Percentiles rank a stretch among this genome's conserved stretches.
Evolutionary conservation across 352 stramenopile species (phyloP).

Genomic region (Phytopythium litorale): DNA sequence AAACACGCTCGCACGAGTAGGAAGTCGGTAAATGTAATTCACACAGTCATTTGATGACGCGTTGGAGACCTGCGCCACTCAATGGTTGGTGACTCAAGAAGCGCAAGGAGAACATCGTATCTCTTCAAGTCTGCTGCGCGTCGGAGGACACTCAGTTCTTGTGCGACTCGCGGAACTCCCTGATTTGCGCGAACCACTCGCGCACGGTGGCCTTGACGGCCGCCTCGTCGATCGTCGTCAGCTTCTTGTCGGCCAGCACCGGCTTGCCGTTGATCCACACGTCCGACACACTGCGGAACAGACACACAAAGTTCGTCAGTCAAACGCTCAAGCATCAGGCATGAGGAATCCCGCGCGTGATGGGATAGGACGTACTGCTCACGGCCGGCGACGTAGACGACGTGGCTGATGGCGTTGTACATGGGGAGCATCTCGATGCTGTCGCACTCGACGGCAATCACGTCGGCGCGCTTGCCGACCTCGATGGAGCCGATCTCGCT

Average conservation of each 20-base stretch:
- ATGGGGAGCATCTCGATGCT: constrained; percentile 86
- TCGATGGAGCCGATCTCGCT: constrained; percentile 83
- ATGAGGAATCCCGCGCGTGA: not conserved
- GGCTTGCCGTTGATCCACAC: constrained; percentile 88
- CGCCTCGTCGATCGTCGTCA: constrained; percentile 70
- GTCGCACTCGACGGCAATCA: constrained; percentile 79
- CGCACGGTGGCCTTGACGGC: constrained; percentile 58
- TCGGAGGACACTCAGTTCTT: constrained; percentile 15
- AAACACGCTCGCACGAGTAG: not conserved
- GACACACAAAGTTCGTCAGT: not conserved
- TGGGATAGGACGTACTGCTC: constrained; percentile 42
- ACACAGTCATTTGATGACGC: not conserved
- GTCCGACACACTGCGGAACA: constrained; percentile 64
- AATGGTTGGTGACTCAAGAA: not conserved
- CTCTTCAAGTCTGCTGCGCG: too few relatives aligned
- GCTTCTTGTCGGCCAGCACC: constrained; percentile 57
- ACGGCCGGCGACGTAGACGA: constrained; percentile 81
- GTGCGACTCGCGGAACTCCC: constrained; percentile 45
- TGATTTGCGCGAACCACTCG: constrained; percentile 58
- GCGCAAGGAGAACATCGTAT: not conserved
- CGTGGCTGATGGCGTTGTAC: constrained; percentile 84
- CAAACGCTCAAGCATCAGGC: not conserved
- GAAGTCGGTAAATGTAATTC: not conserved
- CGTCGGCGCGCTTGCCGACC: constrained; percentile 80
- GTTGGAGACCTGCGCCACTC: not conserved